Conservation (phyloP, 306 rosid species). For the Inga leiocalycina region DNA sequence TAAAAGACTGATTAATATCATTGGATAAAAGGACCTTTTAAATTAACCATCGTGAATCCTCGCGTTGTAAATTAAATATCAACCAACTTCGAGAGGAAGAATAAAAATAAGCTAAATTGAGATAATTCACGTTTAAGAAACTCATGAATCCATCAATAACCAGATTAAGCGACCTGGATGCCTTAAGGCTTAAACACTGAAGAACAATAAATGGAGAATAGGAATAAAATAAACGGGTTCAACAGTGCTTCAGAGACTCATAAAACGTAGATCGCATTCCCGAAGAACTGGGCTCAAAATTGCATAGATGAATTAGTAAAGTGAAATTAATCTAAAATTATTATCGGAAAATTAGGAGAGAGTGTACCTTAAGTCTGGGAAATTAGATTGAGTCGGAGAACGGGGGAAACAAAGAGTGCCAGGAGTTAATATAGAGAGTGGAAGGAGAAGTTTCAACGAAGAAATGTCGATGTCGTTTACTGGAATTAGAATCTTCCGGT, state of each 20-base stretch:
- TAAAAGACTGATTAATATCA: no score
- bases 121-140: neutral
- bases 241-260: neutral
- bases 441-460: constrained; percentile 29
- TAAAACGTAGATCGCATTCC: constrained; percentile 8
- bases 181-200: neutral
- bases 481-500: constrained; percentile 22
- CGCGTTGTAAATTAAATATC: neutral
- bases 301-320: neutral
- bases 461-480: constrained; percentile 37
- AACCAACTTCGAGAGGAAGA: neutral
- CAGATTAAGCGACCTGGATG: neutral
- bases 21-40: neutral
- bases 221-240: neutral
- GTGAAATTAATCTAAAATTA: neutral
- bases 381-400: constrained; percentile 21
- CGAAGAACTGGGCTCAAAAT: neutral
- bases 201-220: neutral
- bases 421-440: neutral
- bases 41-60: neutral
- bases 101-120: neutral
- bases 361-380: constrained; percentile 6
- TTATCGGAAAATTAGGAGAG: neutral
- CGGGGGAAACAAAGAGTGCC: neutral
- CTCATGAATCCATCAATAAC: neutral